A percentile compares a stretch with the other conserved stretches of the same genome.
Conservation (phyloP, 257 asterid species). For the Nicotiana tomentosiformis region DNA sequence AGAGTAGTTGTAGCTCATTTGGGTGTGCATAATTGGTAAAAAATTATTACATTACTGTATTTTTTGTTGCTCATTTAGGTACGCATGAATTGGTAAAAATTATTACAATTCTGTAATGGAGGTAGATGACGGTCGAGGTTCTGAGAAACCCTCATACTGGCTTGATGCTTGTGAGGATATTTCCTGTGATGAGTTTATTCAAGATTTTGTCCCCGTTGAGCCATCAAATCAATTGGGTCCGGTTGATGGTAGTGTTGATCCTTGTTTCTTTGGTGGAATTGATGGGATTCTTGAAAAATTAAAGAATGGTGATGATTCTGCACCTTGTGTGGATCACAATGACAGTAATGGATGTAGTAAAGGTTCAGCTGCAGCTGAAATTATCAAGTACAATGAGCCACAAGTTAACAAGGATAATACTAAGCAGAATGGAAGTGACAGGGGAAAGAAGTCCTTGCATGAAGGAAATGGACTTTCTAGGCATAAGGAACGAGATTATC, state of each 20-base stretch:
- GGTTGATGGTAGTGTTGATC: slow-evolving; percentile 34
- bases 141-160: slow-evolving; percentile 70
- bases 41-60: background rate
- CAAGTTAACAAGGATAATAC: slow-evolving; percentile 8
- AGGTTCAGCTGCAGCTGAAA: slow-evolving; percentile 9
- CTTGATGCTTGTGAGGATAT: slow-evolving; percentile 86
- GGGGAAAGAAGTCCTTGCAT: background rate
- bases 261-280: slow-evolving; percentile 62
- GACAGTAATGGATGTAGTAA: slow-evolving; percentile 15
- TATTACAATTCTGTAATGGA: slow-evolving; percentile 36
- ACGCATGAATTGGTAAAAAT: background rate
- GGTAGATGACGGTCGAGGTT: slow-evolving; percentile 39
- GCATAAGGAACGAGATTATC: slow-evolving; percentile 15
- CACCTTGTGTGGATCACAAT: slow-evolving; percentile 15
- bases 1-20: background rate
- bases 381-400: background rate
- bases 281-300: slow-evolving; percentile 63
- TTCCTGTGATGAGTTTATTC: slow-evolving; percentile 49
- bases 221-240: slow-evolving; percentile 12
- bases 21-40: background rate
- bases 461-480: slow-evolving; percentile 2
- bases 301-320: slow-evolving; percentile 40
- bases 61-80: background rate
- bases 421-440: background rate
- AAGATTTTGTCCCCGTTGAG: slow-evolving; percentile 26